Evolutionary conservation across 805 yeast genomes (phyloP).

Genomic region (Sugiyamaella americana): DNA sequence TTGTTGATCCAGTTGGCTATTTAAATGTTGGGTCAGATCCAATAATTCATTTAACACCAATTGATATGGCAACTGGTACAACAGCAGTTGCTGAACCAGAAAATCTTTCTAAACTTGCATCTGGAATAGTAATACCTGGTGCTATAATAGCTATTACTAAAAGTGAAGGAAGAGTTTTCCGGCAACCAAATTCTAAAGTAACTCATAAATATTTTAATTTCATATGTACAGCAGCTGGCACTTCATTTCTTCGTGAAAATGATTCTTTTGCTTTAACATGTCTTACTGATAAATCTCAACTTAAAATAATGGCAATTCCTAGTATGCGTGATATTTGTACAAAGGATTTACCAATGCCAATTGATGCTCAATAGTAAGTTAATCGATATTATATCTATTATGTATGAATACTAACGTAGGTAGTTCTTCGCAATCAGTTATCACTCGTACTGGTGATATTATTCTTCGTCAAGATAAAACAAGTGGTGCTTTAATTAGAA

Average conservation of each 20-base stretch:
- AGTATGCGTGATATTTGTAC: slow-evolving; percentile 53
- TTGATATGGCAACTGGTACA: slow-evolving; percentile 53
- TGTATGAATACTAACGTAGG: slow-evolving; percentile 6
- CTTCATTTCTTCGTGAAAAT: slow-evolving; percentile 40
- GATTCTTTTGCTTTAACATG: slow-evolving; percentile 36
- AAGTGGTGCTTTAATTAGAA: slow-evolving; percentile 47
- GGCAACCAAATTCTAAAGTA: slow-evolving; percentile 54
- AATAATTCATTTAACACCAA: slow-evolving; percentile 51
- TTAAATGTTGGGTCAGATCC: slow-evolving; percentile 46
- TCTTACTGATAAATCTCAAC: slow-evolving; percentile 18
- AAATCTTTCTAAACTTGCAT: slow-evolving; percentile 50
- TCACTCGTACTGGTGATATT: slow-evolving; percentile 38
- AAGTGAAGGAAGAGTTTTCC: slow-evolving; percentile 56
- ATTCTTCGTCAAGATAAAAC: slow-evolving; percentile 49
- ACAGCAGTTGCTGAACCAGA: slow-evolving; percentile 60
- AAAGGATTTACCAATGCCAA: slow-evolving; percentile 39
- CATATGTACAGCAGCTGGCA: slow-evolving; percentile 45
- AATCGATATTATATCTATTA: neutral
- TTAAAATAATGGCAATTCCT: slow-evolving; percentile 46
- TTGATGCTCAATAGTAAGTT: slow-evolving; percentile 35
- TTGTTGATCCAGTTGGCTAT: slow-evolving; percentile 41
- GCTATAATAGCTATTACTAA: slow-evolving; percentile 49
- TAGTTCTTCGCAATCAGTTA: slow-evolving; percentile 38
- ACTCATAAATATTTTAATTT: slow-evolving; percentile 58
- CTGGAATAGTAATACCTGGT: slow-evolving; percentile 59